A percentile compares a stretch with the other conserved stretches of the same genome.
Conservation (phyloP, 116 monocot genomes). For the Zostera marina region DNA sequence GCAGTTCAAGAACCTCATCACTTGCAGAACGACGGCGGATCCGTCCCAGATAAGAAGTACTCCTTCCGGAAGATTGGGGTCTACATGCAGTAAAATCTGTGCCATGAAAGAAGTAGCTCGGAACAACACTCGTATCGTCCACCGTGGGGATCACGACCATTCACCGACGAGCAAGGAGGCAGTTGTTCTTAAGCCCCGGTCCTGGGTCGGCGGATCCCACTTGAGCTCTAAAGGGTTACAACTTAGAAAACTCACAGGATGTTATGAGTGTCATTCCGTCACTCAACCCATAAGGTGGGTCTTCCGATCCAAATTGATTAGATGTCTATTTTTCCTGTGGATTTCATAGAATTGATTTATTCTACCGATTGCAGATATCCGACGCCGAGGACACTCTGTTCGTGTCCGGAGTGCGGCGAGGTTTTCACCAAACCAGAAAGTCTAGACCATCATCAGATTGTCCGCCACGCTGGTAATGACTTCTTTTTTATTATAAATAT, state of each 20-base stretch:
- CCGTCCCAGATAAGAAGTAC: slow-evolving; percentile 24
- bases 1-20: slow-evolving; percentile 57
- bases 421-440: slow-evolving; percentile 72
- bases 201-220: neutral
- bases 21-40: slow-evolving; percentile 31
- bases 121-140: slow-evolving; percentile 29
- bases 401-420: slow-evolving; percentile 73
- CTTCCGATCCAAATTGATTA: too few relatives aligned
- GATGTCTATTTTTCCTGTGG: too few relatives aligned
- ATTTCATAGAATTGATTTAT: neutral
- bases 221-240: slow-evolving; percentile 18
- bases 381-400: slow-evolving; percentile 42
- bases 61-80: slow-evolving; percentile 23
- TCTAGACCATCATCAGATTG: slow-evolving; percentile 63
- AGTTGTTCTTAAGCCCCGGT: neutral
- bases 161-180: neutral
- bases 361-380: slow-evolving; percentile 49
- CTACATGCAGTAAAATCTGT: slow-evolving; percentile 52
- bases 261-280: slow-evolving; percentile 88
- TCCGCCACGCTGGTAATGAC: slow-evolving; percentile 63
- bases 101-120: slow-evolving; percentile 41
- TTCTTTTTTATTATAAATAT: neutral
- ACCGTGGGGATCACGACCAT: slow-evolving; percentile 15
- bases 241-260: slow-evolving; percentile 56
- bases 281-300: slow-evolving; percentile 8